phyloP scores from a whole-genome alignment of 345 rosid species.

The Acer saccharum region DNA sequence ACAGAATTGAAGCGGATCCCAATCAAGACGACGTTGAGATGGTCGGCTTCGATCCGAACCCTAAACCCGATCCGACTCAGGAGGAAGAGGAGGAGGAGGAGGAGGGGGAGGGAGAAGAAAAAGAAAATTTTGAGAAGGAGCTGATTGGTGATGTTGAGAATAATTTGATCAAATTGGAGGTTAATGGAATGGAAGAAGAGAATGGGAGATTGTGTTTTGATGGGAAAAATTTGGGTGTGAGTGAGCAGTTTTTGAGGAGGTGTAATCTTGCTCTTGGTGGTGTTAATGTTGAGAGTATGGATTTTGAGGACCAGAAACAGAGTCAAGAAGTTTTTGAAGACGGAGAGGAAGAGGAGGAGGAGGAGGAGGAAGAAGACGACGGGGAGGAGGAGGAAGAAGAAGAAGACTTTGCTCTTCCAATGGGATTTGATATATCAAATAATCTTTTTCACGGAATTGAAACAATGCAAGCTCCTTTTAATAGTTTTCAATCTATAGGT shows the following conservation, averaged over 20 bases:
- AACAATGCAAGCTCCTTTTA: constrained; percentile 48
- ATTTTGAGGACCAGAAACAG: constrained; percentile 27
- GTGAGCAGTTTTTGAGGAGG: constrained; percentile 45
- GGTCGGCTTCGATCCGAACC: not conserved
- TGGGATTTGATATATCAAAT: constrained; percentile 44
- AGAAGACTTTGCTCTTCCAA: constrained; percentile 46
- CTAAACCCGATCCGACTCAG: not conserved
- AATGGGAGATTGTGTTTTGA: constrained; percentile 44
- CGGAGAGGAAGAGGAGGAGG: constrained; percentile 24
- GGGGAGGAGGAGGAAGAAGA: constrained; percentile 45
- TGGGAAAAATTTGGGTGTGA: constrained; percentile 32
- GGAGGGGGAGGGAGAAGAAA: not conserved
- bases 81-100: not conserved
- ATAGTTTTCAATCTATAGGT: constrained; percentile 57
- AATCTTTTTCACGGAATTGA: constrained; percentile 71
- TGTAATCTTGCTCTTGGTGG: constrained; percentile 34
- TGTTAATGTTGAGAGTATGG: constrained; percentile 10
- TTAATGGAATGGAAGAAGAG: not conserved
- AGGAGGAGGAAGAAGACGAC: constrained; percentile 6
- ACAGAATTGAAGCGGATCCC: not conserved
- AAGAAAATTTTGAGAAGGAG: not conserved
- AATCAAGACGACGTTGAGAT: not conserved
- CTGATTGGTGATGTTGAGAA: not conserved
- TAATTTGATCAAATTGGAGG: not conserved
- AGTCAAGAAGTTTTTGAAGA: not conserved